Evolutionary conservation across 2,329 filamentous ascomycete species (phyloP).

Genomic region (Fusarium sublunatum): DNA sequence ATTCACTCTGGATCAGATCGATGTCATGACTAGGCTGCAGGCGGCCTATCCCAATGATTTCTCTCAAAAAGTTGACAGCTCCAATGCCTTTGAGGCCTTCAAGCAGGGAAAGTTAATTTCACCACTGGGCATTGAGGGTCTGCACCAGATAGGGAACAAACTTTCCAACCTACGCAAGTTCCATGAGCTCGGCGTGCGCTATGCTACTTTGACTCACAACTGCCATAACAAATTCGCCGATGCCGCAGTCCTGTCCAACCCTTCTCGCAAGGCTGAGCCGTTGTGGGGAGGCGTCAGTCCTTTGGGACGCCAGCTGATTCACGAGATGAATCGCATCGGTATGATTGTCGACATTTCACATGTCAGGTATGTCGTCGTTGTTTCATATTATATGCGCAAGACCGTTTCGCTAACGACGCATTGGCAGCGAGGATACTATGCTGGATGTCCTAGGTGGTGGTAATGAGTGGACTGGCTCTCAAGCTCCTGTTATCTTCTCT

Average conservation of each 20-base stretch:
- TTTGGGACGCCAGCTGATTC: slow-evolving; percentile 74
- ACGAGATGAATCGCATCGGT: slow-evolving; percentile 93
- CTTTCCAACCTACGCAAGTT: slow-evolving; percentile 79
- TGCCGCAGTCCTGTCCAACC: slow-evolving; percentile 74
- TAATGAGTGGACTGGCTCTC: slow-evolving; percentile 74
- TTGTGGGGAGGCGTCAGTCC: slow-evolving; percentile 78
- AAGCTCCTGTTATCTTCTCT: slow-evolving; percentile 87
- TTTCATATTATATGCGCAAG: too few species aligned
- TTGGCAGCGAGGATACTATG: slow-evolving; percentile 79
- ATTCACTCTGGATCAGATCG: slow-evolving; percentile 79
- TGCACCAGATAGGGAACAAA: slow-evolving; percentile 94
- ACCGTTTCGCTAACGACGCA: slow-evolving; percentile 3
- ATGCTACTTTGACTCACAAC: slow-evolving; percentile 91
- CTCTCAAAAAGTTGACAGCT: slow-evolving; percentile 70
- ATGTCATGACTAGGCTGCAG: slow-evolving; percentile 74
- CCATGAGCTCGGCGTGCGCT: slow-evolving; percentile 82
- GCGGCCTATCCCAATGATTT: slow-evolving; percentile 75
- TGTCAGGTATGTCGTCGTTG: slow-evolving; percentile 53
- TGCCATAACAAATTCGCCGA: slow-evolving; percentile 93
- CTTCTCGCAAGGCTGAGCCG: slow-evolving; percentile 63
- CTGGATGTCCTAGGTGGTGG: slow-evolving; percentile 78
- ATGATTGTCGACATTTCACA: slow-evolving; percentile 95
- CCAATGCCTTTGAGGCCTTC: slow-evolving; percentile 71
- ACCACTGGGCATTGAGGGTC: slow-evolving; percentile 83
- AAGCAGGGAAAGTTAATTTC: slow-evolving; percentile 74